Evolutionary conservation across 129 eudicot genomes (phyloP).

Genomic region (Tanacetum coccineum): DNA sequence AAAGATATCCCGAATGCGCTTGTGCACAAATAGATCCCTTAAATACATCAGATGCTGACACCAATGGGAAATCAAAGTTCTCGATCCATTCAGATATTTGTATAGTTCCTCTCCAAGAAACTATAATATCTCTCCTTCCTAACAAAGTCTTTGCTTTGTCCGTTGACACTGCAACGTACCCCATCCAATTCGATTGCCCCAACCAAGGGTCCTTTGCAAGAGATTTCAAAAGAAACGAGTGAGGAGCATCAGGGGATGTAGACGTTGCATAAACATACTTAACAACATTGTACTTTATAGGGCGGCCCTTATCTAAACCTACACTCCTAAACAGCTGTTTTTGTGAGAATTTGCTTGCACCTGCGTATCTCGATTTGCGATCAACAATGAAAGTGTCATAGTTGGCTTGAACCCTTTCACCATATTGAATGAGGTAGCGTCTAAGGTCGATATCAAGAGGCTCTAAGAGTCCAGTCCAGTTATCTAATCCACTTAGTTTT

Average conservation of each 20-base stretch:
- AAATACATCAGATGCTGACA: conserved; percentile 21
- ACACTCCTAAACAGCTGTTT: conserved; percentile 30
- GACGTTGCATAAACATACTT: conserved; percentile 45
- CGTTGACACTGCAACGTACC: conserved; percentile 44
- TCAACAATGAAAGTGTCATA: conserved; percentile 46
- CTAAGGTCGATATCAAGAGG: conserved; percentile 32
- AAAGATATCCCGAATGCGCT: conserved; percentile 35
- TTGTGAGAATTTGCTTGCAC: conserved; percentile 37
- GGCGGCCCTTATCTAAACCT: conserved; percentile 42
- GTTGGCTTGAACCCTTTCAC: conserved; percentile 47
- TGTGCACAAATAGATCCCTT: conserved; percentile 15
- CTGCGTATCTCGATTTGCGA: conserved; percentile 37
- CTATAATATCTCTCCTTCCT: conserved; percentile 51
- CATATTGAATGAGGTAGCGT: conserved; percentile 35
- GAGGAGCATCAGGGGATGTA: conserved; percentile 30
- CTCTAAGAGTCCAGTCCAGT: conserved; percentile 40
- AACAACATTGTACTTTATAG: conserved; percentile 33
- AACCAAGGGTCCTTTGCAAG: conserved; percentile 22
- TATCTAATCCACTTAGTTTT: conserved; percentile 42
- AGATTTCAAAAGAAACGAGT: conserved; percentile 30
- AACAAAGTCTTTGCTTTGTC: conserved; percentile 33
- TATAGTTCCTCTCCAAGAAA: conserved; percentile 51
- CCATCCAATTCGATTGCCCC: conserved; percentile 47
- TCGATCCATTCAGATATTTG: conserved; percentile 37
- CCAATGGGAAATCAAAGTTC: conserved; percentile 38